A percentile compares a stretch with the other conserved stretches of the same genome.
Evolutionary conservation across 768 basidiomycete genomes (phyloP).

Genomic region (Sarcomyxa edulis): DNA sequence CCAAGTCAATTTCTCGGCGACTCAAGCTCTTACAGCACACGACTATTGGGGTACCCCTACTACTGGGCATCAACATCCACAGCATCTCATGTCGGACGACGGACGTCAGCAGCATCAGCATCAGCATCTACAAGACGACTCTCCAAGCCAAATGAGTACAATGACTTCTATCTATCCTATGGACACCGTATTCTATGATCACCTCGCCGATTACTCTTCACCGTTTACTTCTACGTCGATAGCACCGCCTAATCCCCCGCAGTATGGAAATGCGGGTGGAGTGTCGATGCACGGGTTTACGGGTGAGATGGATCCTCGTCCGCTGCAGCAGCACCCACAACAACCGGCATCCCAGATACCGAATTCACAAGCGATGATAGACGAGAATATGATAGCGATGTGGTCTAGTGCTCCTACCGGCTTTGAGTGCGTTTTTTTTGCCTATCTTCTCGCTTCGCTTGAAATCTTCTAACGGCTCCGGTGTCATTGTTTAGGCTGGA

Average conservation of each 20-base stretch:
- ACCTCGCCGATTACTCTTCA: background rate
- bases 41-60: background rate
- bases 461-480: background rate
- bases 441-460: background rate
- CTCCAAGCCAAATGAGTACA: conserved; percentile 1
- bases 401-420: conserved; percentile 58
- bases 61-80: background rate
- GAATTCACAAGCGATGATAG: conserved; percentile 26
- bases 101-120: background rate
- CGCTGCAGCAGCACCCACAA: background rate
- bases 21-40: conserved; percentile 5
- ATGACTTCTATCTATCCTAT: conserved; percentile 2
- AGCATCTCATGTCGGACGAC: background rate
- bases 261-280: too few species aligned
- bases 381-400: conserved; percentile 51
- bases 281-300: too few species aligned
- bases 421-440: conserved; percentile 44
- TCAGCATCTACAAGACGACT: background rate
- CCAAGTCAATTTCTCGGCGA: conserved; percentile 32
- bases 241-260: background rate
- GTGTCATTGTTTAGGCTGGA: conserved; percentile 25
- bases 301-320: background rate
- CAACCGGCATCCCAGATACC: conserved; percentile 8
- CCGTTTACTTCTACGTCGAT: background rate
- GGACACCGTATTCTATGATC: conserved; percentile 3